These are phyloP conservation scores for Cryptosporidium baileyi DNA, from an alignment of 169 alveolate species.

Conservation along the genomic window DNA sequence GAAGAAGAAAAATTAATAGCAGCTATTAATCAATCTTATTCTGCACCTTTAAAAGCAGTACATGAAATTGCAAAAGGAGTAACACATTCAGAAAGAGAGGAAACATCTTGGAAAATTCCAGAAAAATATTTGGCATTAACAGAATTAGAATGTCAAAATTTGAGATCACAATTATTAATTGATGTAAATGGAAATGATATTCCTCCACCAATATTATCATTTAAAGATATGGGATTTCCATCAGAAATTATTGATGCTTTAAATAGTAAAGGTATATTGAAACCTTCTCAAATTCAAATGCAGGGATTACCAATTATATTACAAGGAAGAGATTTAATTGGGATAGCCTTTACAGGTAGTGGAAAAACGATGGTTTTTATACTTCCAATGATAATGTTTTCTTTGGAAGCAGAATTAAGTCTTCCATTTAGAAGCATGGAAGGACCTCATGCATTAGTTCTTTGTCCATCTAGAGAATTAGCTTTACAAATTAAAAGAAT, in stretches of 20 bases:
- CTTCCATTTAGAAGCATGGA: conserved; percentile 80
- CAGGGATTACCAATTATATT: conserved; percentile 89
- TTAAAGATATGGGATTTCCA: conserved; percentile 91
- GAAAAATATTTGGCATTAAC: conserved; percentile 72
- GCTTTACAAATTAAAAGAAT: conserved; percentile 91
- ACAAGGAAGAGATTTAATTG: conserved; percentile 89
- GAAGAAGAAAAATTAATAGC: conserved; percentile 58
- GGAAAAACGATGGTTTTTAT: conserved; percentile 92
- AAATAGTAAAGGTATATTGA: conserved; percentile 83
- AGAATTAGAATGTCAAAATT: conserved; percentile 71
- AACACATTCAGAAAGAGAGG: conserved; percentile 67
- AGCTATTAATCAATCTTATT: conserved; percentile 34
- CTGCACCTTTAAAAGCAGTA: conserved; percentile 73
- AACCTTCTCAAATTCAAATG: conserved; percentile 94
- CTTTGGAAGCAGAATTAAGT: conserved; percentile 86
- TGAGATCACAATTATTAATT: conserved; percentile 79
- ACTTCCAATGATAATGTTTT: conserved; percentile 88
- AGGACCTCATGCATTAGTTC: conserved; percentile 91
- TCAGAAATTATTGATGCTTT: conserved; percentile 82
- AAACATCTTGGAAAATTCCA: conserved; percentile 78
- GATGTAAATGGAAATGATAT: conserved; percentile 87
- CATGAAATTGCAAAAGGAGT: conserved; percentile 78
- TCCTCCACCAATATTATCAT: conserved; percentile 91
- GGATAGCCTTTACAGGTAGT: conserved; percentile 92
- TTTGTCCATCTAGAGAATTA: conserved; percentile 93